A percentile compares a stretch with the other conserved stretches of the same genome.
Evolutionary conservation across 1,284 basidiomycete species (phyloP).

Genomic region (Ceraceosorus guamensis): DNA sequence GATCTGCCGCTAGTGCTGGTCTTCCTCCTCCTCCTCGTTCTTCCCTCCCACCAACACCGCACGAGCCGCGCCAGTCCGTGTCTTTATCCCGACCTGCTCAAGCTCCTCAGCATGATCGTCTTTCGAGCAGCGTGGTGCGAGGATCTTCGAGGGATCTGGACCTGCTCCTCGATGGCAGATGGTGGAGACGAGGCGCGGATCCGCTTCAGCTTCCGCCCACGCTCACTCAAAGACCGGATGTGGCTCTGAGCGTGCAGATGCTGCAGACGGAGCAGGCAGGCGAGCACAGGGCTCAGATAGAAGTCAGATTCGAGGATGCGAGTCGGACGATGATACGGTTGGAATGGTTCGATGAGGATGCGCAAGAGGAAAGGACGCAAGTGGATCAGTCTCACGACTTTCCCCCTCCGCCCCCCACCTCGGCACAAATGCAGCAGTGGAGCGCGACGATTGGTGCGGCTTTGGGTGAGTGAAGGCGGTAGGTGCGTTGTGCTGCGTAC

Average conservation of each 20-base stretch:
- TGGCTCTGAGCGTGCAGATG: conserved; percentile 2
- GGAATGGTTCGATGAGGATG: conserved; percentile 25
- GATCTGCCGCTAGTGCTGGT: no score
- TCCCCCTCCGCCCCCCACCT: conserved; percentile 22
- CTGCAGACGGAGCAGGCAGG: not conserved
- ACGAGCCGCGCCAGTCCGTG: no score
- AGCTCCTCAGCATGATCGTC: not conserved
- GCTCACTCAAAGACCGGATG: conserved; percentile 26
- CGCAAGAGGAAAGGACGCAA: conserved; percentile 22
- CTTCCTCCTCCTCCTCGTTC: conserved; percentile 6
- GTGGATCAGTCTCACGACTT: conserved; percentile 22
- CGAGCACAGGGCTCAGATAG: conserved; percentile 3
- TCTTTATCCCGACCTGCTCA: no score
- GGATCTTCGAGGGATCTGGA: conserved; percentile 32
- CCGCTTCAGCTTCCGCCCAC: conserved; percentile 33
- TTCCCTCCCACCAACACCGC: not conserved
- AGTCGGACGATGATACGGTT: conserved; percentile 27
- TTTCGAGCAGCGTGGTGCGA: conserved; percentile 2
- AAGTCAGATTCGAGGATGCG: conserved; percentile 34
- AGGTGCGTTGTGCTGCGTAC: not conserved
- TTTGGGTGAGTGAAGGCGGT: conserved; percentile 62
- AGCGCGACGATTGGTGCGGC: conserved; percentile 68
- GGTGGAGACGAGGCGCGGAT: conserved; percentile 34
- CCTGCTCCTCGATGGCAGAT: conserved; percentile 28
- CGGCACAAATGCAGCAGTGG: conserved; percentile 63